phyloP scores from a whole-genome alignment of 768 basidiomycete species.

The Boletus tylopilopsis region DNA sequence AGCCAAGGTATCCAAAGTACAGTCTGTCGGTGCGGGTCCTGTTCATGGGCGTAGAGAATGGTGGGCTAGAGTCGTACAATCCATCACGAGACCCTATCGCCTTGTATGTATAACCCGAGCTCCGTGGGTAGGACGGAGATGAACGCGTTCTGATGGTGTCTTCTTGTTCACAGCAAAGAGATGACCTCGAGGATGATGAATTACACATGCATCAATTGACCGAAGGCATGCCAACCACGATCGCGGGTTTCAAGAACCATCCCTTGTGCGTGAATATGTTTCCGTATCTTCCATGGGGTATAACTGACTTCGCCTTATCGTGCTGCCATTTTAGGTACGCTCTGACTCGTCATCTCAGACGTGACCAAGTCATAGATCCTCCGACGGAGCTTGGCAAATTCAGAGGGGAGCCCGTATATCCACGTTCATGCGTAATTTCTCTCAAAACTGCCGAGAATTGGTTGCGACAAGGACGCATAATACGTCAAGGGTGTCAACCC shows the following conservation, averaged over 20 bases:
- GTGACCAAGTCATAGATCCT: conserved; percentile 82
- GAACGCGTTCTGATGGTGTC: conserved; percentile 8
- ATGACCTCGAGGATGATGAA: conserved; percentile 91
- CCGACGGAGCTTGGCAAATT: conserved; percentile 85
- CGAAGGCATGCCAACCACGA: conserved; percentile 90
- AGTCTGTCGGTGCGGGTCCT: conserved; percentile 50
- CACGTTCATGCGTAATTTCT: conserved; percentile 75
- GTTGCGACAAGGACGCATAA: conserved; percentile 80
- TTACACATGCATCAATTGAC: conserved; percentile 69
- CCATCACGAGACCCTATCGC: conserved; percentile 72
- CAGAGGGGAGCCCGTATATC: conserved; percentile 89
- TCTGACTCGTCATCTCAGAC: conserved; percentile 81
- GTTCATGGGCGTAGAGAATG: conserved; percentile 68
- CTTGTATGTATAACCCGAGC: conserved; percentile 50
- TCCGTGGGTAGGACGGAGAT: conserved; percentile 20
- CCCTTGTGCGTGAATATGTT: conserved; percentile 53
- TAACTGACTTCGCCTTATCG: conserved; percentile 3
- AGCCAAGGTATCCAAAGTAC: conserved; percentile 76
- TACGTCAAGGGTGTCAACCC: conserved; percentile 75
- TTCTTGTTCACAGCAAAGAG: conserved; percentile 61
- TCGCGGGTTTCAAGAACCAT: conserved; percentile 94
- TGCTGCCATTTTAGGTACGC: conserved; percentile 55
- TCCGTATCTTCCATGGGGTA: not conserved
- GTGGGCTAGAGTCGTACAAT: conserved; percentile 73
- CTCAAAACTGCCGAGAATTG: conserved; percentile 93